A percentile compares a stretch with the other conserved stretches of the same genome.
These are phyloP conservation scores for Solanum hybrid DNA, from an alignment of 305 asterid genomes.

Conservation along the genomic window DNA sequence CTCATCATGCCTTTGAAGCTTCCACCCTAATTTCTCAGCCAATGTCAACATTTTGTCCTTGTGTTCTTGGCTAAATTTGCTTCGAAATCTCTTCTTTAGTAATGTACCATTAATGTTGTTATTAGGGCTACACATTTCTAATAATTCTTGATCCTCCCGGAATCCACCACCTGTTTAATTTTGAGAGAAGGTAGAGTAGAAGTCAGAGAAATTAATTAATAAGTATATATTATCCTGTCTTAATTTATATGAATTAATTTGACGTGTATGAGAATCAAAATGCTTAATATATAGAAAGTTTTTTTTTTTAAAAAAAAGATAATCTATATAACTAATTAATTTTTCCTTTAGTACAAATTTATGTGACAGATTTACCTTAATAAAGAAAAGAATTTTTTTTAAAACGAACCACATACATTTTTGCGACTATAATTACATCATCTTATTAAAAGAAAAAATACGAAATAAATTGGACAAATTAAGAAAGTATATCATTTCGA, in stretches of 20 bases:
- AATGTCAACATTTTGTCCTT: background rate
- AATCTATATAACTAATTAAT: too few relatives aligned
- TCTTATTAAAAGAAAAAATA: too few relatives aligned
- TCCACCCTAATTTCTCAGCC: background rate
- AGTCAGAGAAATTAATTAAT: background rate
- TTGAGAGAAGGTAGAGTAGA: background rate
- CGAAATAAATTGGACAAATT: too few relatives aligned
- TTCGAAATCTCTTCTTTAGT: background rate
- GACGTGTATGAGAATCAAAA: too few relatives aligned
- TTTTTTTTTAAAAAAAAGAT: too few relatives aligned
- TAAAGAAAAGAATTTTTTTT: background rate
- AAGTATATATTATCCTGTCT: too few relatives aligned
- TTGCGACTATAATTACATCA: background rate
- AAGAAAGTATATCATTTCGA: background rate
- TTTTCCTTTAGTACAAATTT: too few relatives aligned
- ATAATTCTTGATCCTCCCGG: background rate
- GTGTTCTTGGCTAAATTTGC: background rate
- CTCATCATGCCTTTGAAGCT: background rate
- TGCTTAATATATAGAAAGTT: too few relatives aligned
- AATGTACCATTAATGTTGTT: background rate
- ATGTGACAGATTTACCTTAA: background rate
- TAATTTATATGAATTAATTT: too few relatives aligned
- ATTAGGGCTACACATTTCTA: background rate
- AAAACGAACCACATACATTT: background rate
- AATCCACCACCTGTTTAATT: background rate